A percentile compares a stretch with the other conserved stretches of the same genome.
Conservation (phyloP, 495 filamentous ascomycete genomes). For the Penicillium mononematosum region DNA sequence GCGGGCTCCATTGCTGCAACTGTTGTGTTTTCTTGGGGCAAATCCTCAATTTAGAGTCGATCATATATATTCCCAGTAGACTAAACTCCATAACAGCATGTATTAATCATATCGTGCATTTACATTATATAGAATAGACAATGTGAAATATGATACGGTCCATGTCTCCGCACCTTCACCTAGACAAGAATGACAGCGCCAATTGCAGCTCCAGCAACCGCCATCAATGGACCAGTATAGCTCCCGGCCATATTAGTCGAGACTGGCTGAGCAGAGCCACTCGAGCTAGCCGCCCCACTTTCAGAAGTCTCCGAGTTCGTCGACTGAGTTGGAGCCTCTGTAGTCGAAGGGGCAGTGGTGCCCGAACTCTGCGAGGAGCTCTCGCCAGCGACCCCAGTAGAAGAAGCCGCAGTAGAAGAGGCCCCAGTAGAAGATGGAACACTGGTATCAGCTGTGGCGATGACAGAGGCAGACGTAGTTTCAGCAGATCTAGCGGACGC, state of each 20-base stretch:
- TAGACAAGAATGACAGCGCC: conserved; percentile 22
- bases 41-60: too few species aligned
- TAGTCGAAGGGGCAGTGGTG: conserved; percentile 12
- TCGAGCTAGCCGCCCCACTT: not conserved
- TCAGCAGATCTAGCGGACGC: conserved; percentile 7
- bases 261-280: conserved; percentile 1
- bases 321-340: conserved; percentile 5
- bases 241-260: conserved; percentile 12
- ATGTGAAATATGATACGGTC: too few species aligned
- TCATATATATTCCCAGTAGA: too few species aligned
- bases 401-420: not conserved
- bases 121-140: too few species aligned
- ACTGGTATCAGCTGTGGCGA: not conserved
- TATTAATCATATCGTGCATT: too few species aligned
- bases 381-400: not conserved
- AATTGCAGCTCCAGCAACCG: conserved; percentile 39
- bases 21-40: too few species aligned
- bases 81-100: too few species aligned
- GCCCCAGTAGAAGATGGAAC: not conserved
- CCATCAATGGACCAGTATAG: conserved; percentile 18
- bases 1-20: too few species aligned
- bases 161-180: not conserved
- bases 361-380: not conserved
- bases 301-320: not conserved
- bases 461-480: conserved; percentile 8